Percentiles rank a stretch among this genome's conserved stretches.
phyloP scores from a whole-genome alignment of 2,329 filamentous ascomycete species.

The Fusarium praegraminearum region DNA sequence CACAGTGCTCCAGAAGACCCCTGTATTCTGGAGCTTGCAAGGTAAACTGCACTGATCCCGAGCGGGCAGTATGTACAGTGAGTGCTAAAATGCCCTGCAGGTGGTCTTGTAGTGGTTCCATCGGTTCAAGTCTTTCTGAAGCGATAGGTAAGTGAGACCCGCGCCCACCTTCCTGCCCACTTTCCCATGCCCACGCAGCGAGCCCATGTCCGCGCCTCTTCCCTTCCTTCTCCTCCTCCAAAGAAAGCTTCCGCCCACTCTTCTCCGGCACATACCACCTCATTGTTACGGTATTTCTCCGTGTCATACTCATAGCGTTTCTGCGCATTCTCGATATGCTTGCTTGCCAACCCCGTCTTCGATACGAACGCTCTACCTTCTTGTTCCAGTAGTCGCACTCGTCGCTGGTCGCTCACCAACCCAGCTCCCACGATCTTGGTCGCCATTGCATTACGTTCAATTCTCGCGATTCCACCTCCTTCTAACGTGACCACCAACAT shows the following conservation, averaged over 20 bases:
- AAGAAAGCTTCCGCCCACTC: constrained; percentile 50
- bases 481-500: constrained; percentile 15
- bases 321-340: constrained; percentile 45
- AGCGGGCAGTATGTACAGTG: neutral
- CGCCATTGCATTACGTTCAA: constrained; percentile 35
- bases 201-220: constrained; percentile 23
- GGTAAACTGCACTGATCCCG: constrained; percentile 8
- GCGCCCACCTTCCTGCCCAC: constrained; percentile 42
- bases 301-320: constrained; percentile 42
- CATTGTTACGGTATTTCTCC: constrained; percentile 29
- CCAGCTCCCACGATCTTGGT: constrained; percentile 35
- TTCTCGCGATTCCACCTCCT: constrained; percentile 30
- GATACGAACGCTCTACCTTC: constrained; percentile 41
- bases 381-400: constrained; percentile 42
- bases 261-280: constrained; percentile 33
- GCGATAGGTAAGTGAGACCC: constrained; percentile 27
- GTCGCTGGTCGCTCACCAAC: constrained; percentile 31
- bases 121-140: constrained; percentile 13
- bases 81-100: constrained; percentile 23
- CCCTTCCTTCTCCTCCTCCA: constrained; percentile 30
- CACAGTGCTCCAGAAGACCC: constrained; percentile 13
- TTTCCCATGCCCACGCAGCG: constrained; percentile 28
- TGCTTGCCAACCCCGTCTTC: constrained; percentile 44
- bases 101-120: constrained; percentile 22
- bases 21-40: constrained; percentile 21